Evolutionary conservation across 2,329 filamentous ascomycete species (phyloP), one percentile per base, ranked within the genome.

Genomic region (Aspergillus eucalypticola): DNA sequence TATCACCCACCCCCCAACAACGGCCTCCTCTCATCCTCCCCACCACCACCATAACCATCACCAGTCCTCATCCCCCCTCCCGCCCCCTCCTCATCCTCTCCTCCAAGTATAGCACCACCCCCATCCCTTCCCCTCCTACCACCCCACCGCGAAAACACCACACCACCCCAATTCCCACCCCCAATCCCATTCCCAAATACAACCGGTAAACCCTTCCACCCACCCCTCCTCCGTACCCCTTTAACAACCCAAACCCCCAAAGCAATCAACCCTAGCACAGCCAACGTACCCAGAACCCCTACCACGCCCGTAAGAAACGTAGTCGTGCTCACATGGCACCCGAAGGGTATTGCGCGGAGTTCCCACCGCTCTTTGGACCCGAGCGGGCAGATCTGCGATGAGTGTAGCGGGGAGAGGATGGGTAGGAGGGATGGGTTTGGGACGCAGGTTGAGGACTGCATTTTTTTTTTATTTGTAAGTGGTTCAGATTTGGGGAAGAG

Each of bases 281-380:
- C 62, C 35, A 74, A 23, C 11, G 73, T 76, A 6, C 67, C 64
- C 4, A 73, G 7, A 17, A 78, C 67, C 11, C 75, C 66, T 13
- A 72, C 68, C 1, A 73, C 42, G 11, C 71, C 68, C 17, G 75
- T 75, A 17, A 80, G 46, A 29, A 79, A 68, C 2, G 76, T 78
- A 60, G 76, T 64, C 0, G 76, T 78, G 58, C 76, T 78, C 27
- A 77, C 76, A 42, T 73, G 67, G 54, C 78, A 80, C 21, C 76
- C 76, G 21, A 79, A 73, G 0, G 76, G 73, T 15, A 64, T 56
- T 10, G 75, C 69, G 6, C 78, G 70, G 21, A 80, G 64, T 53
- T 80, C 78, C 77, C 78, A 80, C 55, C 75, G 67, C 67, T 80
- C 77, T 50, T 72, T 69, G 19, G 71, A 65, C 2, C 71, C 75